Evolutionary conservation across 768 basidiomycete species (phyloP), one percentile per base, ranked within the genome.

Genomic region (Hysterangium stoloniferum): DNA sequence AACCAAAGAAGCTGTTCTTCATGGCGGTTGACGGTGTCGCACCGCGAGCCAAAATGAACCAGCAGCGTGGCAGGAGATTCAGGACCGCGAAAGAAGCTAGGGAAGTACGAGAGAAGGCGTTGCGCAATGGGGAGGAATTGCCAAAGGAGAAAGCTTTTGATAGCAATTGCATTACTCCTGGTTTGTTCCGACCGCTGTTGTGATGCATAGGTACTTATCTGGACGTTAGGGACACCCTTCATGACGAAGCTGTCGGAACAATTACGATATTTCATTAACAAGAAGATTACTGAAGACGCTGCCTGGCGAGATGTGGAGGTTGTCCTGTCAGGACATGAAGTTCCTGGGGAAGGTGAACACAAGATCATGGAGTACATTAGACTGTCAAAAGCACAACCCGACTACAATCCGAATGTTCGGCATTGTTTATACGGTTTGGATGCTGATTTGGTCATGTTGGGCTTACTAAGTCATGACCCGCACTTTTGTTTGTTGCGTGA

Each of bases 301-400:
- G 84, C 93, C 64, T 99, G 96, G 96, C 74, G 89, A 53, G 78
- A 84, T 49, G 80, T 98, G 35, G 75, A 92, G 61, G 92, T 98
- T 19, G 88, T 99, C 33, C 73, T 99, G 32, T 95, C 91, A 25
- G 96, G 96, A 9, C 93, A 98, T 65, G 95, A 99, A 59, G 94
- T 97, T 3, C 96, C 96, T 0, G 96, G 96, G 57, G 96, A 99
- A 68, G 96, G 96, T 53, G 96, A 99, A 64, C 96, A 99, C 78
- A 99, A 99, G 75, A 94, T 99, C 58, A 97, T 98, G 88, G 96
- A 97, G 65, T 99, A 94, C 68, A 98, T 99, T 64, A 85, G 96
- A 33, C 69, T 92, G 54, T 84, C 86, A 46, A 86, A 94, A 58
- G 94, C 96, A 27, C 96, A 98, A 65, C 89, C 87, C 6, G 85